These are phyloP conservation scores for Lippia alba DNA, from an alignment of 305 asterid genomes.

Conservation along the genomic window DNA sequence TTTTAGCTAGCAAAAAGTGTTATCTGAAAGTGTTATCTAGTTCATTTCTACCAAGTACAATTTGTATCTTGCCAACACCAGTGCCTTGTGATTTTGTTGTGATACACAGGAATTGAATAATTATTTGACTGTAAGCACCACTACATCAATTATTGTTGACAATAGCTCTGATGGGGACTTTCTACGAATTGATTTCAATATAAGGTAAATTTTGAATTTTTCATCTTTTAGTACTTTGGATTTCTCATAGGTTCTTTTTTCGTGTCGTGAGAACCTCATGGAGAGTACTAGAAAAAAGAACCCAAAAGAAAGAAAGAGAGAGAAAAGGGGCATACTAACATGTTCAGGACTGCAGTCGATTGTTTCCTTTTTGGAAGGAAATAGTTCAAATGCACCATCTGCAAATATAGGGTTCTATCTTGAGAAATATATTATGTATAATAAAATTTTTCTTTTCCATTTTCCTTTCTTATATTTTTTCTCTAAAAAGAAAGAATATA, in stretches of 20 bases:
- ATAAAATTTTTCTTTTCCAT: no score
- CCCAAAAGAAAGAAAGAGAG: no score
- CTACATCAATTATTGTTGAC: slow-evolving; percentile 78
- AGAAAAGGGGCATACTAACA: neutral
- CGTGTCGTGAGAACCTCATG: slow-evolving; percentile 9
- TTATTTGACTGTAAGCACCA: slow-evolving; percentile 70
- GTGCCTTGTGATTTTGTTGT: slow-evolving; percentile 34
- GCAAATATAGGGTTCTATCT: neutral
- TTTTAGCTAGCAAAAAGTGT: no score
- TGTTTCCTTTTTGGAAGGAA: slow-evolving; percentile 5
- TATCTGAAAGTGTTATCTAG: neutral
- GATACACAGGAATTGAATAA: slow-evolving; percentile 75
- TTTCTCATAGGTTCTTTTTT: slow-evolving; percentile 8
- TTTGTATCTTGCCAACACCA: slow-evolving; percentile 8
- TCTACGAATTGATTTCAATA: slow-evolving; percentile 84
- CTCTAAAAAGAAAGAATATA: neutral
- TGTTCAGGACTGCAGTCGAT: slow-evolving; percentile 2
- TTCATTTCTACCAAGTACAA: neutral
- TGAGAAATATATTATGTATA: neutral
- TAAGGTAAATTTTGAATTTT: slow-evolving; percentile 56
- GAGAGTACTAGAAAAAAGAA: neutral
- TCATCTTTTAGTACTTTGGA: neutral
- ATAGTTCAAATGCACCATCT: slow-evolving; percentile 1
- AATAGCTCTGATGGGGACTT: slow-evolving; percentile 89
- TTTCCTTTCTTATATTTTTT: neutral